A percentile compares a stretch with the other conserved stretches of the same genome.
Evolutionary conservation across 495 filamentous ascomycete genomes (phyloP).

Genomic region (Mytilinidion resinicola): DNA sequence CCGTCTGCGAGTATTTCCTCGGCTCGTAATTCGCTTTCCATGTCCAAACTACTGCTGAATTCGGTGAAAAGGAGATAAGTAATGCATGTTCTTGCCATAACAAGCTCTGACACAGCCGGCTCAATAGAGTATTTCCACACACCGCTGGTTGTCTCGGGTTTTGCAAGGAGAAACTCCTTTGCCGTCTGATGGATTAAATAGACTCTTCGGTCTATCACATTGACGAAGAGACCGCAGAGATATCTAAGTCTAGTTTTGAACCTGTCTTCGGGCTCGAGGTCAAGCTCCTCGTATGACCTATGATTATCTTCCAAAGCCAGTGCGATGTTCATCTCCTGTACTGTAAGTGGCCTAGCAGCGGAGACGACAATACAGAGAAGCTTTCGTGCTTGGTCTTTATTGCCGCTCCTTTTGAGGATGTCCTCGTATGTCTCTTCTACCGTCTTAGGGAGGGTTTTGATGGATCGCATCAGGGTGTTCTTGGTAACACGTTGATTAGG

Average conservation of each 20-base stretch:
- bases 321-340: not conserved
- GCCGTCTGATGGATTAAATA: conserved; percentile 9
- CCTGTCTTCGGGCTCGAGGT: not conserved
- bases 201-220: not conserved
- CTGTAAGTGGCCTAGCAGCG: not conserved
- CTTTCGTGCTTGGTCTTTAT: not conserved
- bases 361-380: not conserved
- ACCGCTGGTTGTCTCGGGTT: not conserved
- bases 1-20: no score
- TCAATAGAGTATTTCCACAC: not conserved
- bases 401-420: conserved; percentile 31
- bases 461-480: not conserved
- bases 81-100: not conserved
- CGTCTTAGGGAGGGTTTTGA: conserved; percentile 29
- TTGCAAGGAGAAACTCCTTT: conserved; percentile 4
- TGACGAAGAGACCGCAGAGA: conserved; percentile 33
- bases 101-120: not conserved
- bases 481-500: not conserved
- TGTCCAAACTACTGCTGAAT: no score
- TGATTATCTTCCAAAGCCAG: not conserved
- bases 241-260: not conserved
- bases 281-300: not conserved
- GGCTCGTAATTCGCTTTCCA: no score
- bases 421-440: conserved; percentile 41
- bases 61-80: not conserved